These are phyloP conservation scores for Paraleonurus japonicus DNA, from an alignment of 257 asterid species.

Conservation along the genomic window DNA sequence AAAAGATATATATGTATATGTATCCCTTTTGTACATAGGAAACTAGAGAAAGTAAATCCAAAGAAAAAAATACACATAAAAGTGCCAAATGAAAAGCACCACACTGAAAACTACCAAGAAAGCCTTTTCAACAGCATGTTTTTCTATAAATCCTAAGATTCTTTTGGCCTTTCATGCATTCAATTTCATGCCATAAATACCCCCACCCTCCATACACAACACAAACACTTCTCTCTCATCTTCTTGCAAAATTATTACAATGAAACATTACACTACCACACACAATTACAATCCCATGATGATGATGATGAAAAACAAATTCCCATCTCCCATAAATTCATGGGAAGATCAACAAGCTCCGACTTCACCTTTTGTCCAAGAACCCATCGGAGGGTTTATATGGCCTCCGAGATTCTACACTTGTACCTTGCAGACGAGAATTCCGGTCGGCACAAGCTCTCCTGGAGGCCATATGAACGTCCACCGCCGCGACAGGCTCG, in stretches of 20 bases:
- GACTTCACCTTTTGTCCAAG: constrained; percentile 8
- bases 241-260: not conserved
- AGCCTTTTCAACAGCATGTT: constrained; percentile 32
- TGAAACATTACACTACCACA: constrained; percentile 18
- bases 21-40: not conserved
- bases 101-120: constrained; percentile 36
- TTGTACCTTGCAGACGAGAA: constrained; percentile 58
- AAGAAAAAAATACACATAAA: constrained; percentile 27
- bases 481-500: constrained; percentile 71
- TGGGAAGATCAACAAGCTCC: not conserved
- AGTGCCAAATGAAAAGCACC: constrained; percentile 39
- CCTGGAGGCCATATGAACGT: constrained; percentile 82
- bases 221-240: not conserved
- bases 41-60: constrained; percentile 31
- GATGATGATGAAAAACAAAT: constrained; percentile 32
- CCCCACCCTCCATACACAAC: not conserved
- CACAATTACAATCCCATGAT: constrained; percentile 21
- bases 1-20: not conserved
- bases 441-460: constrained; percentile 74
- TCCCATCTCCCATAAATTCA: constrained; percentile 22
- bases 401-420: constrained; percentile 73
- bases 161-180: constrained; percentile 30
- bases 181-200: constrained; percentile 22
- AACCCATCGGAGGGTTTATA: constrained; percentile 38
- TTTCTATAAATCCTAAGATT: constrained; percentile 27